These are phyloP conservation scores for Beauveria scarabaeidicola DNA, from an alignment of 2,329 filamentous ascomycete genomes.

Conservation along the genomic window DNA sequence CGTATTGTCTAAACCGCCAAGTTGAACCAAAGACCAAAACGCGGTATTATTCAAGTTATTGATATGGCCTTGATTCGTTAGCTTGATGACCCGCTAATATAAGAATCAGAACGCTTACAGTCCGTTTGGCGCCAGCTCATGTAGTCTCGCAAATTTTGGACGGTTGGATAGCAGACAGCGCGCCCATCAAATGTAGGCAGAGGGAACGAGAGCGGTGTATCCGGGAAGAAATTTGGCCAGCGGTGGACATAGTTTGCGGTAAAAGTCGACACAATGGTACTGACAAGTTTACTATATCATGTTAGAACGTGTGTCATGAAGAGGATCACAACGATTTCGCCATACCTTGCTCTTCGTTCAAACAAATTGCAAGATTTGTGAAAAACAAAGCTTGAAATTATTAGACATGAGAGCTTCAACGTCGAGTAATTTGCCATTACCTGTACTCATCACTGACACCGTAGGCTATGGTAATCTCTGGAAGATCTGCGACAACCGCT, in stretches of 20 bases:
- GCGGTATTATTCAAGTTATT: constrained; percentile 98
- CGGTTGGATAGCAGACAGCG: constrained; percentile 79
- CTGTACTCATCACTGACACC: constrained; percentile 93
- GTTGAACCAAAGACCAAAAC: constrained; percentile 82
- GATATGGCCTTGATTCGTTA: constrained; percentile 63
- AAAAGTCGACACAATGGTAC: constrained; percentile 86
- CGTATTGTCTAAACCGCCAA: constrained; percentile 64
- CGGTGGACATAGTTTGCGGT: constrained; percentile 80
- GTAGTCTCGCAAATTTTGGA: constrained; percentile 81
- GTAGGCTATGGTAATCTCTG: constrained; percentile 81
- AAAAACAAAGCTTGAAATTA: constrained; percentile 64
- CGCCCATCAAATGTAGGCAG: constrained; percentile 89
- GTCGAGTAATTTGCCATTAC: constrained; percentile 27
- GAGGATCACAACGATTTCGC: constrained; percentile 14
- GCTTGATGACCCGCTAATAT: neutral
- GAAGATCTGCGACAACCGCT: constrained; percentile 71
- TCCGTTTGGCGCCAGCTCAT: constrained; percentile 96
- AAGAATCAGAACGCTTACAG: constrained; percentile 48
- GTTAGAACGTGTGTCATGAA: constrained; percentile 2
- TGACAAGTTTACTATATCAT: constrained; percentile 69
- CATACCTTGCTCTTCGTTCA: constrained; percentile 70
- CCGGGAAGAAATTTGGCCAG: constrained; percentile 70
- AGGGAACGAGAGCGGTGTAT: constrained; percentile 60
- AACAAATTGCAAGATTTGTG: constrained; percentile 77
- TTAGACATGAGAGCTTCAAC: too few species aligned